Conservation (phyloP, 2,329 filamentous ascomycete genomes). For the Botrytis cinerea region DNA sequence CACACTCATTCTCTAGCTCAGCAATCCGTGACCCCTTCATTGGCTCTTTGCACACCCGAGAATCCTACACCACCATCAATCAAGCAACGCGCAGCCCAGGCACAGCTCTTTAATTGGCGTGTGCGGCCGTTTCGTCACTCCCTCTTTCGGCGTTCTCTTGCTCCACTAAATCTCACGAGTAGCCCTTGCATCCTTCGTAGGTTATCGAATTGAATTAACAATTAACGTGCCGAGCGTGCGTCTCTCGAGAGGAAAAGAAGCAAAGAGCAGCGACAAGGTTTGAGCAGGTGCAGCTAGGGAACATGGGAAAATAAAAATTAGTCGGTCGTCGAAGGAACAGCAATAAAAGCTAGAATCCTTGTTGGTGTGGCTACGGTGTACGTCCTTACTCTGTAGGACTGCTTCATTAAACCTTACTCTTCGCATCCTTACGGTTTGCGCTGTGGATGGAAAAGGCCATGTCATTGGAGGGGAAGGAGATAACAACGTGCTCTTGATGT, state of each 20-base stretch:
- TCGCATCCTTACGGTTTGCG: background rate
- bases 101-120: constrained; percentile 15
- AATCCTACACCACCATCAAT: background rate
- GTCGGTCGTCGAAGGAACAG: background rate
- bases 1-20: background rate
- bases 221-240: constrained; percentile 12
- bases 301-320: background rate
- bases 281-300: background rate
- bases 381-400: background rate
- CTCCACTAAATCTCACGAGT: constrained; percentile 8
- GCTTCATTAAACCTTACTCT: background rate
- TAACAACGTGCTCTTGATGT: background rate
- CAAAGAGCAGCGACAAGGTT: background rate
- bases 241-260: background rate
- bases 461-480: background rate
- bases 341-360: background rate
- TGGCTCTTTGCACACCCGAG: constrained; percentile 1
- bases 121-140: constrained; percentile 23
- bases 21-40: constrained; percentile 3
- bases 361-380: background rate
- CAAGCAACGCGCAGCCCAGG: background rate
- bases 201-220: background rate
- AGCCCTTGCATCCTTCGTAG: constrained; percentile 4
- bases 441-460: background rate
- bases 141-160: constrained; percentile 12